A percentile compares a stretch with the other conserved stretches of the same genome.
These are phyloP conservation scores for Ophiostoma australiae DNA, from an alignment of 2,329 filamentous ascomycete species.

Conservation along the genomic window DNA sequence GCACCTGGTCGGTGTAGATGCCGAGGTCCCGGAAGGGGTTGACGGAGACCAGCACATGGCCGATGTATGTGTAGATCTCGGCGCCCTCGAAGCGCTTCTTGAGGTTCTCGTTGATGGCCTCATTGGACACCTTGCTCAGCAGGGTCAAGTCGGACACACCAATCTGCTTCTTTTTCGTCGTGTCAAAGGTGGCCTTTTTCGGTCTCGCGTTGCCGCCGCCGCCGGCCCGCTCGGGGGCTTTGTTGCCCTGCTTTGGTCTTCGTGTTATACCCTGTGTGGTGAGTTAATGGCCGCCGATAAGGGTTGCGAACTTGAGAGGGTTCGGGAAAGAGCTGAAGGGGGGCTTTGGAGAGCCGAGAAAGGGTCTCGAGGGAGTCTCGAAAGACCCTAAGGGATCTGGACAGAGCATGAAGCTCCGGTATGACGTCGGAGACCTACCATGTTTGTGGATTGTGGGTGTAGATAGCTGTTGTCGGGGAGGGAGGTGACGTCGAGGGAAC, in stretches of 20 bases:
- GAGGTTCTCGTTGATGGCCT: constrained; percentile 98
- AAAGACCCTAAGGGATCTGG: no score
- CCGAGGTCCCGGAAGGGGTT: constrained; percentile 97
- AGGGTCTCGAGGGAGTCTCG: background rate
- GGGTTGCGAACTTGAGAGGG: background rate
- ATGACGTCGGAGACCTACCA: constrained; percentile 17
- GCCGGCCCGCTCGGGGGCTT: constrained; percentile 39
- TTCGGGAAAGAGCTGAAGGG: background rate
- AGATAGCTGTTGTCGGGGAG: constrained; percentile 3
- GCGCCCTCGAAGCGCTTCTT: constrained; percentile 96
- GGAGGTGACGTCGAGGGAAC: background rate
- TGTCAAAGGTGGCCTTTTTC: constrained; percentile 94
- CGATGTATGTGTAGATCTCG: constrained; percentile 99
- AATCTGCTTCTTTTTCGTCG: constrained; percentile 97
- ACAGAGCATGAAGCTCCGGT: background rate
- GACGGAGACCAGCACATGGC: constrained; percentile 97
- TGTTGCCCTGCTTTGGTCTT: constrained; percentile 45
- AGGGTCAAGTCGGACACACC: constrained; percentile 96
- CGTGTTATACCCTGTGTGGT: constrained; percentile 45
- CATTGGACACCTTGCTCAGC: constrained; percentile 97
- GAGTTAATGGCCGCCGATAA: background rate
- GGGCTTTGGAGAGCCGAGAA: no score
- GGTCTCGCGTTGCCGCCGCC: constrained; percentile 57
- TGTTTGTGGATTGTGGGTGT: constrained; percentile 15
- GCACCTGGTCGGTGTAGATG: constrained; percentile 92